Evolutionary conservation across 139 green algal species (phyloP), one percentile per base, ranked within the genome.

Genomic region (Desmodesmus armatus): DNA sequence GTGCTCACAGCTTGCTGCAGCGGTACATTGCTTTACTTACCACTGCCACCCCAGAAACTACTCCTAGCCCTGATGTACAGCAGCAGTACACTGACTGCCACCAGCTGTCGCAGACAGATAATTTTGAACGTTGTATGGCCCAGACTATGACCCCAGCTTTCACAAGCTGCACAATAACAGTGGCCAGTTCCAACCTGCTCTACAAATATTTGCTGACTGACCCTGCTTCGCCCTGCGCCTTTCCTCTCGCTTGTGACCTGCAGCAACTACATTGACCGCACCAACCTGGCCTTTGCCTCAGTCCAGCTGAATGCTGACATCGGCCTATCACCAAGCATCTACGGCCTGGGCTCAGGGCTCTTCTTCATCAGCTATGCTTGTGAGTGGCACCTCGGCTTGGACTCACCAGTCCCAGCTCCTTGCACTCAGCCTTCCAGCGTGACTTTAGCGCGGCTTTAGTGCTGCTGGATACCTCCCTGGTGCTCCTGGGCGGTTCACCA

Each of bases 231-330:
- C n/a, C 63, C 63, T 33, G 25, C n/a, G 9, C 25, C 25, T 72
- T 21, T 19, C 63, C 63, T 33, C n/a, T 21, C 63, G 9, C 23
- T 93, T 1, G 43, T 91, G n/a, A n/a, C n/a, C n/a, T n/a, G n/a
- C n/a, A n/a, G n/a, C 3, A 94, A 91, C 84, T 94, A 94, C 80
- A 67, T 96, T 1, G 93, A 96, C 82, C 85, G 93, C 25, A 95
- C 91, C 40, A 95, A 94, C 86, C 88, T 96, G 25, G 83, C 88
- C 1, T 97, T 95, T 77, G 94, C 94, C 3, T 88, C 91, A 2
- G 85, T 97, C 9, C 90, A 96, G 82, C 87, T 97, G 3, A 94
- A 92, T 23, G 66, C 79, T 0, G 88, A 92, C 40, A 80, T 97
- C 17, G 82, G 87, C 7, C 90, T 97, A 40, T 82, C 79, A 25